Conservation (phyloP, 208 protist genomes). For the Trypanosoma conorhini region DNA sequence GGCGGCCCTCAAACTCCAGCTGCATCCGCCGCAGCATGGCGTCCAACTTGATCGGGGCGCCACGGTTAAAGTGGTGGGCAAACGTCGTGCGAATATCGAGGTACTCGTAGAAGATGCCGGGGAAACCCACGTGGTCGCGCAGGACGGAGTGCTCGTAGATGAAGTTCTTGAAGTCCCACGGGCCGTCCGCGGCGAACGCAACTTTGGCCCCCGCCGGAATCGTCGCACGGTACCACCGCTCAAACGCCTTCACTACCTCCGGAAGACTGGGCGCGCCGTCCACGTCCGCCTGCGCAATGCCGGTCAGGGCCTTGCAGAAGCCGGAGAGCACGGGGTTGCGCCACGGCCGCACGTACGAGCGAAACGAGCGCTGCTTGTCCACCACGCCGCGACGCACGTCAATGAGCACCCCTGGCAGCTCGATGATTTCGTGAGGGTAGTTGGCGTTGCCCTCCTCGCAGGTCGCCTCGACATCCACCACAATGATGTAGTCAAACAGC, state of each 20-base stretch:
- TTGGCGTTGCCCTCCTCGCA: conserved; percentile 65
- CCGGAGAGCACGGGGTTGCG: conserved; percentile 77
- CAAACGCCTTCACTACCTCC: conserved; percentile 73
- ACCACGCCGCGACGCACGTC: conserved; percentile 72
- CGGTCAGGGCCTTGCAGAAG: conserved; percentile 95
- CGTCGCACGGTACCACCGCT: conserved; percentile 75
- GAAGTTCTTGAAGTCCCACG: conserved; percentile 88
- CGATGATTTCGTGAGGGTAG: conserved; percentile 95
- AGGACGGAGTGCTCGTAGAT: conserved; percentile 75
- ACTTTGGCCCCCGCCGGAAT: conserved; percentile 72
- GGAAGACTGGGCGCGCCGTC: conserved; percentile 68
- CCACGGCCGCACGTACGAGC: conserved; percentile 91
- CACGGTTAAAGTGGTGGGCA: conserved; percentile 66
- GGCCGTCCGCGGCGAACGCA: conserved; percentile 85
- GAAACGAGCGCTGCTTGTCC: conserved; percentile 75
- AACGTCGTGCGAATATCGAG: conserved; percentile 90
- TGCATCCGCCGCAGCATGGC: conserved; percentile 76
- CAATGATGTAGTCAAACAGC: conserved; percentile 93
- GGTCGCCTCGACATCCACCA: conserved; percentile 93
- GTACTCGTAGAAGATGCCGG: conserved; percentile 88
- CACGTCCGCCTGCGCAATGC: conserved; percentile 93
- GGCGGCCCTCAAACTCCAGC: conserved; percentile 79
- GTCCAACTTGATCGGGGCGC: conserved; percentile 68
- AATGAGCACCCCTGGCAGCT: conserved; percentile 92
- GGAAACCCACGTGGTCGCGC: conserved; percentile 75